These are phyloP conservation scores for Dipteronia dyeriana DNA, from an alignment of 345 rosid genomes.

Conservation along the genomic window DNA sequence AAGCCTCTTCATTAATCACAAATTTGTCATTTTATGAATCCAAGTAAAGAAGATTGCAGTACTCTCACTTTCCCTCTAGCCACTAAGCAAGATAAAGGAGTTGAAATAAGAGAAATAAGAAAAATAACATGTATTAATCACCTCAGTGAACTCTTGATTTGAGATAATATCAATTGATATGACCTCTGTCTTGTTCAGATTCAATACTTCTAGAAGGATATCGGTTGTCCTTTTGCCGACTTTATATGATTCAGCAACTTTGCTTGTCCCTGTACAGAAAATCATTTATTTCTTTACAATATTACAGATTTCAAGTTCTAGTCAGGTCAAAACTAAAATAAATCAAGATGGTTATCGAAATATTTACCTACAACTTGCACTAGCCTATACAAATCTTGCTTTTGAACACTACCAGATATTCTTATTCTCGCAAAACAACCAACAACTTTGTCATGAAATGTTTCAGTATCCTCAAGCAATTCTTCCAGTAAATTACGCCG, in stretches of 20 bases:
- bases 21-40: background rate
- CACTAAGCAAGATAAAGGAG: constrained; percentile 9
- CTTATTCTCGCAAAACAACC: constrained; percentile 92
- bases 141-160: constrained; percentile 99
- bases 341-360: constrained; percentile 16
- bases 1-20: constrained; percentile 10
- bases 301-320: background rate
- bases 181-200: constrained; percentile 87
- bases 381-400: constrained; percentile 97
- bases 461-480: constrained; percentile 68
- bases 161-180: constrained; percentile 89
- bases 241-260: constrained; percentile 77
- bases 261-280: constrained; percentile 71
- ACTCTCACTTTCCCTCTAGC: background rate
- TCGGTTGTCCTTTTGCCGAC: constrained; percentile 85
- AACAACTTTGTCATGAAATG: constrained; percentile 83
- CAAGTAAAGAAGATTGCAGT: background rate
- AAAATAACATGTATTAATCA: constrained; percentile 28
- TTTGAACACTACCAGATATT: constrained; percentile 86
- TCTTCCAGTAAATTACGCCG: constrained; percentile 88
- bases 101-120: background rate
- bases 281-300: constrained; percentile 20
- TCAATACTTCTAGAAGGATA: constrained; percentile 79
- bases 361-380: constrained; percentile 91
- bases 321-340: constrained; percentile 11